Evolutionary conservation across 352 stramenopile species (phyloP), one percentile per base, ranked within the genome.

Genomic region (Pythium biforme): DNA sequence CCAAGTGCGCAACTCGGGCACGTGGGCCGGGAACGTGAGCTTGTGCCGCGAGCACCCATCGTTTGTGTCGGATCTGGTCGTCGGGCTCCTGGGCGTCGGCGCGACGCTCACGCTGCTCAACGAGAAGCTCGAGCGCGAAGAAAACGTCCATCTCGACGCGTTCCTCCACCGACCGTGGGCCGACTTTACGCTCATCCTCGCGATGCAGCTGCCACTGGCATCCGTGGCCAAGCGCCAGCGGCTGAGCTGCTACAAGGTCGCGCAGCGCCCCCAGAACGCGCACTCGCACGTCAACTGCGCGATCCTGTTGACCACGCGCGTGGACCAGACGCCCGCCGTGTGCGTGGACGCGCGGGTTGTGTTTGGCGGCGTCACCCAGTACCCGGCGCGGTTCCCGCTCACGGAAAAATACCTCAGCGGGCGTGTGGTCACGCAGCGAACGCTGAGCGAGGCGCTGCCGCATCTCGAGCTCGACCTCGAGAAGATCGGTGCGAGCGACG

Each of bases 221-320:
- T 22, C 27, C 29, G 19, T 9, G 17, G 40, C 26, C 64, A 20
- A 41, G 4, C 50, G 39, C 20, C 59, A 68, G 27, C 43, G 31
- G 2, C 64, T 82, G 22, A 55, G 50, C 45, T 82, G 74, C 53
- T 78, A 79, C 63, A 89, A 86, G 54, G 72, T 89, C 17, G 74
- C 76, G 10, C 68, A 78, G 59, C 68, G 80, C 23, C 59, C 67
- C 12, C 62, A 75, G 29, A 89, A 89, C 45, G 62, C 80, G 27
- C 80, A 89, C 61, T 78, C 80, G 19, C 70, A 81, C 31, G 77
- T 86, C 20, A 86, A 87, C 61, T 76, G 59, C n/a, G 74, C 74
- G 50, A 73, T 83, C 22, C 69, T 59, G 55, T 39, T 79, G 10
- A 25, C 54, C 0, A 34, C 55, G 7, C 55, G 59, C 26, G 34